Base-by-base conservation (phyloP, 768 basidiomycete genomes). In the Plicaturopsis crispa region DNA sequence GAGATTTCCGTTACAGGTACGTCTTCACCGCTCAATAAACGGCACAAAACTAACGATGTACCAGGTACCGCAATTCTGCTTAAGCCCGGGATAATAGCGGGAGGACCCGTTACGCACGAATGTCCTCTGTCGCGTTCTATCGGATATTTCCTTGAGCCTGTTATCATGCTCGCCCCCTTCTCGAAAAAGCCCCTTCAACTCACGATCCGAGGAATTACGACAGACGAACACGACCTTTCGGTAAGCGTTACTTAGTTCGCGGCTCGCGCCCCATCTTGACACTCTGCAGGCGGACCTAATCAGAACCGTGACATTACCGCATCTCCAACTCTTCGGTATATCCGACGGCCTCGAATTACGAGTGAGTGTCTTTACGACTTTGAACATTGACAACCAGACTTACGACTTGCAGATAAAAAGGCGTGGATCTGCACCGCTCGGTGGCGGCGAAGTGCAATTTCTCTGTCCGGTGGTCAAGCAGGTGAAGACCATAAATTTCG, bases 1-100 rank as follows among this genome's bases (percentile, higher is more conserved):
- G 96, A 98, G 57, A 98, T 99, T 36, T 94, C 91, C 2, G 83
- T 93, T 5, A 98, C 96, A 16, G 94, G 92, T 84, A 46, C 39
- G 75, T 47, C 7, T 5, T 26, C 3, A 35, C 34, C 10, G 26
- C 26, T 28, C 14, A 28, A 28, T 28, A 28, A 8, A 28, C 14
- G 10, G 26, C n/a, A n/a, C n/a, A n/a, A n/a, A n/a, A n/a, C n/a
- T n/a, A n/a, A 31, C 3, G 32, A 35, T 22, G 8, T 13, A 18
- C 8, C 47, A 92, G 91, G 93, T 69, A 97, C 94, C 38, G 79
- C 90, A 2, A 69, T 99, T 47, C 69, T 97, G 13, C 65, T 99
- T 35, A 93, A 90, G 56, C 96, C 96, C 14, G 96, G 96, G 3
- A 67, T 97, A 35, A 84, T 98, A 39, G 71, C 77, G 18, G 93